Evolutionary conservation across 2,329 filamentous ascomycete species (phyloP), one percentile per base, ranked within the genome.

Genomic region (Fusarium continuum): DNA sequence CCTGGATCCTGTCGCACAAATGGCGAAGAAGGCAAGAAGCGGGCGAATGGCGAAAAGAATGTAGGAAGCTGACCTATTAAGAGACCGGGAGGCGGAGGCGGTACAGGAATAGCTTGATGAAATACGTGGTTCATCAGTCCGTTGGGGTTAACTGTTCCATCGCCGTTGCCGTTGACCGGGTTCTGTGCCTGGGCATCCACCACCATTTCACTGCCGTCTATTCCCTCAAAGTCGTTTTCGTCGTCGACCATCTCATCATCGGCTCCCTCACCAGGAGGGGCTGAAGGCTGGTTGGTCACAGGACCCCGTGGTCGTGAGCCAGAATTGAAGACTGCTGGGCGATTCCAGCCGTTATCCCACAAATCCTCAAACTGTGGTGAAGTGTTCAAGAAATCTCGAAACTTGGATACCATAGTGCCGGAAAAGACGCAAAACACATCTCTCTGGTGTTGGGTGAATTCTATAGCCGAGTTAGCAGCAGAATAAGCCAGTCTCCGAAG

Each of bases 361-460:
- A 80, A 68, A 4, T 79, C 76, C 34, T 80, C 78, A 49, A 85
- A 86, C 28, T 79, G 76, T 1, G 77, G 74, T 10, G 80, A 77
- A 1, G 75, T 79, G 65, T 93, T 96, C 32, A 99, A 83, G 72
- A 93, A 91, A 23, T 89, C 84, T 35, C 94, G 89, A 22, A 99
- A 85, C 34, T 86, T 85, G 35, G 82, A 81, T 3, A 99, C 94
- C 51, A 93, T 93, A 22, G 86, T 84, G 6, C 95, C 94, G 2
- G 93, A 97, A 76, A 99, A 99, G 49, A 99, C 95, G 73, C 95
- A 99, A 74, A 99, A 99, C 8, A 98, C 92, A 47, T 94, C 90
- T 62, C 95, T 88, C 75, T 99, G 95, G 73, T 97, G 93, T 40
- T 94, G 91, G 16, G 93, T 98, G 74, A 99, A 99, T 76, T 98